Percentiles rank a stretch among this genome's conserved stretches.
Conservation (phyloP, 805 yeast genomes). For the Ogataea kodamae region DNA sequence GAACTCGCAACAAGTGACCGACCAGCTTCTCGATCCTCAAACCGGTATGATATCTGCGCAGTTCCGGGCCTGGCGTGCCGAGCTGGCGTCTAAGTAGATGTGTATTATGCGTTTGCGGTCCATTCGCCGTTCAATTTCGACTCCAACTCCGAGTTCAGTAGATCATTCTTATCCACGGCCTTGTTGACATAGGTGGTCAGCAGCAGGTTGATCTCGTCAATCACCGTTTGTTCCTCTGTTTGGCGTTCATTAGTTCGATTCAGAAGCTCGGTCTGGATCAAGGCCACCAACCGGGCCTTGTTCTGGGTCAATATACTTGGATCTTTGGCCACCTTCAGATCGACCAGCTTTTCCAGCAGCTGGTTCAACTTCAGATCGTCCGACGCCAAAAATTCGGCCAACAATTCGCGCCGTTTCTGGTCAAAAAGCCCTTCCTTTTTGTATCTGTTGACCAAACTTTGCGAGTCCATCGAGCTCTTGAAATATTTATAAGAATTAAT, state of each 20-base stretch:
- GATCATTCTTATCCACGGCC: slow-evolving; percentile 15
- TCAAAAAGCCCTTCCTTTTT: slow-evolving; percentile 51
- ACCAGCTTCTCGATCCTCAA: slow-evolving; percentile 35
- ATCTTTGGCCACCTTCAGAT: slow-evolving; percentile 43
- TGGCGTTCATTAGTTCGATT: slow-evolving; percentile 17
- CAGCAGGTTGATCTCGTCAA: slow-evolving; percentile 20
- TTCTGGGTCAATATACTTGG: slow-evolving; percentile 45
- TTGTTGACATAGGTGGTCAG: slow-evolving; percentile 19
- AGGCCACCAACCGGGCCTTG: slow-evolving; percentile 48
- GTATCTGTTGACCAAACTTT: slow-evolving; percentile 38
- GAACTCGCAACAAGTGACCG: slow-evolving; percentile 34
- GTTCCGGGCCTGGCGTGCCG: slow-evolving; percentile 54
- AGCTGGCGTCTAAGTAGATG: slow-evolving; percentile 9
- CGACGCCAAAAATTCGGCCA: slow-evolving; percentile 38
- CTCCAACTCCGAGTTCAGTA: slow-evolving; percentile 13
- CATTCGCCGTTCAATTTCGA: slow-evolving; percentile 15
- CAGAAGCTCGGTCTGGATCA: slow-evolving; percentile 50
- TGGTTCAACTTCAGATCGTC: slow-evolving; percentile 17
- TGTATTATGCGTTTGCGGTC: no score
- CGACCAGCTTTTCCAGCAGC: slow-evolving; percentile 36
- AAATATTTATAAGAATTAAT: slow-evolving; percentile 1
- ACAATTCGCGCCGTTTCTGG: slow-evolving; percentile 38
- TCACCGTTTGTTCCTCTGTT: slow-evolving; percentile 17
- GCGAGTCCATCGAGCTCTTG: slow-evolving; percentile 34
- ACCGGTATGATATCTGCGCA: slow-evolving; percentile 43